A percentile compares a stretch with the other conserved stretches of the same genome.
phyloP scores from a whole-genome alignment of 441 rosid species.

The Hura crepitans region DNA sequence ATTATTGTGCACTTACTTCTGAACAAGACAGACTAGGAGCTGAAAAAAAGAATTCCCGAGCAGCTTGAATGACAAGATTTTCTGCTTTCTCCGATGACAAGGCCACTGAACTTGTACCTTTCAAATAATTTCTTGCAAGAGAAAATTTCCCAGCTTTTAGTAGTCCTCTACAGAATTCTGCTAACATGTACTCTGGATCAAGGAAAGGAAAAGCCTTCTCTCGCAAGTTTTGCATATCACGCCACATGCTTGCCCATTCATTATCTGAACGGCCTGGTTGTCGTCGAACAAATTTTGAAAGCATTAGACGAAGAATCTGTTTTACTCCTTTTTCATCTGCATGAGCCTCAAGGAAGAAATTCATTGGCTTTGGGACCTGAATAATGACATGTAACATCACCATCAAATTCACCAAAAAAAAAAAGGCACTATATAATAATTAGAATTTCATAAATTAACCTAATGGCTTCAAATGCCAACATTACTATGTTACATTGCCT shows the following conservation, averaged over 20 bases:
- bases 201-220: constrained; percentile 93
- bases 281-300: constrained; percentile 86
- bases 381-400: constrained; percentile 22
- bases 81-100: constrained; percentile 87
- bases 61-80: constrained; percentile 89
- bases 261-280: constrained; percentile 85
- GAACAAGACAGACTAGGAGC: constrained; percentile 86
- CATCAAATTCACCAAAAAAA: constrained; percentile 5
- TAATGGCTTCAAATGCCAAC: neutral
- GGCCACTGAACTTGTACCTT: constrained; percentile 81
- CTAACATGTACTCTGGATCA: constrained; percentile 81
- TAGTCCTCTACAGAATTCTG: constrained; percentile 94
- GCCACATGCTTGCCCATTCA: constrained; percentile 99
- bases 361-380: constrained; percentile 93
- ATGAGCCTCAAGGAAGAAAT: constrained; percentile 69
- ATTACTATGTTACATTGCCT: neutral
- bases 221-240: constrained; percentile 72
- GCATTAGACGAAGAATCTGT: constrained; percentile 89
- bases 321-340: constrained; percentile 84
- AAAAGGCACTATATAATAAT: neutral
- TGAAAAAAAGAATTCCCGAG: constrained; percentile 90
- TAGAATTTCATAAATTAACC: neutral
- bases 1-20: constrained; percentile 54
- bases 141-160: constrained; percentile 97
- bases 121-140: constrained; percentile 91